A percentile compares a stretch with the other conserved stretches of the same genome.
Evolutionary conservation across 306 rosid species (phyloP).

Genomic region (Corylus heterophylla): DNA sequence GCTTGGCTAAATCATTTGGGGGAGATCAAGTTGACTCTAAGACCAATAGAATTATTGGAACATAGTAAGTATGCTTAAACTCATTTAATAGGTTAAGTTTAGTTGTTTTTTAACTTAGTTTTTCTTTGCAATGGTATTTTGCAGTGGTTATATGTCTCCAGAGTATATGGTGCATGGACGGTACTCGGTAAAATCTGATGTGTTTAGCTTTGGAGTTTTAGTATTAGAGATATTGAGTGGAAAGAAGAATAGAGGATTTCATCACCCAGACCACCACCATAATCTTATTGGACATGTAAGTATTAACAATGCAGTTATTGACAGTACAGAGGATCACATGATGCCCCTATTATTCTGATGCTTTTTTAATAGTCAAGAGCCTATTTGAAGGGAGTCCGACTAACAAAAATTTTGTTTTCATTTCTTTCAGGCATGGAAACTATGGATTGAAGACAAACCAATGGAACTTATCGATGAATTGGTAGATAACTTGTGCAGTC

Average conservation of each 20-base stretch:
- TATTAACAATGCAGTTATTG: background rate
- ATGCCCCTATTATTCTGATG: background rate
- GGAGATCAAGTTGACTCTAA: slow-evolving; percentile 31
- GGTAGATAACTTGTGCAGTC: background rate
- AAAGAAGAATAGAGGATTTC: slow-evolving; percentile 46
- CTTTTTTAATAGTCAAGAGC: background rate
- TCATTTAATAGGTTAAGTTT: background rate
- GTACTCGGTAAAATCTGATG: slow-evolving; percentile 45
- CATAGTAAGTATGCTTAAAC: slow-evolving; percentile 38
- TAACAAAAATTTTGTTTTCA: background rate
- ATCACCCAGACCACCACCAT: slow-evolving; percentile 20
- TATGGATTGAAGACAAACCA: slow-evolving; percentile 27
- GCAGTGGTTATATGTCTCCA: slow-evolving; percentile 57
- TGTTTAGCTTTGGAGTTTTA: slow-evolving; percentile 50
- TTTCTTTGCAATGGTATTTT: background rate
- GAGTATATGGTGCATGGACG: slow-evolving; percentile 43
- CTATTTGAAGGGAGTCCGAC: background rate
- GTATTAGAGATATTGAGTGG: slow-evolving; percentile 54
- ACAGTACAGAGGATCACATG: background rate
- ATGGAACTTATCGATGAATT: slow-evolving; percentile 22
- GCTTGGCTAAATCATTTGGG: too few relatives aligned
- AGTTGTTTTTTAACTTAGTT: background rate
- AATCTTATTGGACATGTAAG: slow-evolving; percentile 58
- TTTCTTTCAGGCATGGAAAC: slow-evolving; percentile 30
- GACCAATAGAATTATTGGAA: slow-evolving; percentile 51